Conservation (phyloP, 495 filamentous ascomycete genomes). For the Chaetomium fimeti region DNA sequence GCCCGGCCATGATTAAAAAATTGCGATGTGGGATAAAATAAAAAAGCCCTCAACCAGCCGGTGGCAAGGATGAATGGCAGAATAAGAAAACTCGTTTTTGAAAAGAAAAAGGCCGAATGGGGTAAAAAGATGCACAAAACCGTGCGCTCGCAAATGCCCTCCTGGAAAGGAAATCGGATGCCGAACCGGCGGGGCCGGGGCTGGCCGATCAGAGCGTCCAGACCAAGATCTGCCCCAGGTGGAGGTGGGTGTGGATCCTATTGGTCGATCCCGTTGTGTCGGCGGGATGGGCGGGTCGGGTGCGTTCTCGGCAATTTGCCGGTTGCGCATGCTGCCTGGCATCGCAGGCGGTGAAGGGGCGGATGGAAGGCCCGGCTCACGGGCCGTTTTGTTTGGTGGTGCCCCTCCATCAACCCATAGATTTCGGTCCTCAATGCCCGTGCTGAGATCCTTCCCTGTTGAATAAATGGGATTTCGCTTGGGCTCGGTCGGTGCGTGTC, state of each 20-base stretch:
- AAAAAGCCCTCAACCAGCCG: neutral
- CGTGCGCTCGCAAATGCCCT: neutral
- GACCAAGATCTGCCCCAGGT: neutral
- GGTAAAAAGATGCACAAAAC: neutral
- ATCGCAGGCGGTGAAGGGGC: conserved; percentile 8
- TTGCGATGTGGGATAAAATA: too few species aligned
- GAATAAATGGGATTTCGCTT: neutral
- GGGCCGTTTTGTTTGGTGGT: neutral
- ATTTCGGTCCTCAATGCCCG: neutral
- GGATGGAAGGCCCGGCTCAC: neutral
- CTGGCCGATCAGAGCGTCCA: neutral
- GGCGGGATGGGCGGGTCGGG: neutral
- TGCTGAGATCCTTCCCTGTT: neutral
- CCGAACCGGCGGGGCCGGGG: too few species aligned
- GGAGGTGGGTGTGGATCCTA: neutral
- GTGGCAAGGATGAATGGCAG: neutral
- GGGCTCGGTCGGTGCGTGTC: neutral
- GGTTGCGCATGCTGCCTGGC: neutral
- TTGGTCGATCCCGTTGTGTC: neutral
- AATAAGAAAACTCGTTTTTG: neutral
- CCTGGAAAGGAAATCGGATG: neutral
- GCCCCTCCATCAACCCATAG: neutral
- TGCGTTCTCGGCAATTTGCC: neutral
- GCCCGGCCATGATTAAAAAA: too few species aligned
- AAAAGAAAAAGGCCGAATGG: neutral